Evolutionary conservation across 441 rosid species (phyloP).

Genomic region (Theobroma grandiflorum): DNA sequence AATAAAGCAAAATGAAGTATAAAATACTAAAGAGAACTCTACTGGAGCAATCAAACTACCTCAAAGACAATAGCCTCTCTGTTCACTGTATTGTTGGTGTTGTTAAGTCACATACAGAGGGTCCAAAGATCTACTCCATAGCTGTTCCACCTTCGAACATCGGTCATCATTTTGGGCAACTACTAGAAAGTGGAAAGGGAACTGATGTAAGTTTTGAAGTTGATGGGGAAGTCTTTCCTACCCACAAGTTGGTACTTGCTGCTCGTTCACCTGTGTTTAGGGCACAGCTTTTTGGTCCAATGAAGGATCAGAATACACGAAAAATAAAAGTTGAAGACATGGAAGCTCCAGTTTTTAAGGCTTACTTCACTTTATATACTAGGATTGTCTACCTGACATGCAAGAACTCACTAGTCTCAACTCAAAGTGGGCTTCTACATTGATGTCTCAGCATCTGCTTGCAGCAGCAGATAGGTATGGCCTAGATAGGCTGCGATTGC

Average conservation of each 20-base stretch:
- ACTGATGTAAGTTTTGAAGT: conserved; percentile 84
- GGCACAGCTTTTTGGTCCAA: conserved; percentile 98
- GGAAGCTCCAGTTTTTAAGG: conserved; percentile 91
- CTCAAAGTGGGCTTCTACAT: conserved; percentile 78
- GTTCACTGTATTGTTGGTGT: conserved; percentile 92
- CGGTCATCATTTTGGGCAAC: conserved; percentile 78
- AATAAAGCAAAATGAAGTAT: too few relatives aligned
- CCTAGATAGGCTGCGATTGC: conserved; percentile 75
- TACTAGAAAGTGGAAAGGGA: conserved; percentile 79
- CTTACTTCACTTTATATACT: conserved; percentile 84
- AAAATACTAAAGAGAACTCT: too few relatives aligned
- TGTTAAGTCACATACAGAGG: conserved; percentile 91
- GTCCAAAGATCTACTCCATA: conserved; percentile 80
- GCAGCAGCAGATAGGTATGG: conserved; percentile 95
- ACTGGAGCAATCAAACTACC: conserved; percentile 84
- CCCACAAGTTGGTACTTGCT: conserved; percentile 94
- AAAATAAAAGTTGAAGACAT: conserved; percentile 83
- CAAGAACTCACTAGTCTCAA: conserved; percentile 76
- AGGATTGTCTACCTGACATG: conserved; percentile 83
- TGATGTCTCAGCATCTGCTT: conserved; percentile 91
- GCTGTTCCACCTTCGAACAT: conserved; percentile 76
- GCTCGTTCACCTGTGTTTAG: conserved; percentile 96
- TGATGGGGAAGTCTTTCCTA: conserved; percentile 76
- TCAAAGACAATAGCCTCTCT: conserved; percentile 80
- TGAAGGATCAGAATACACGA: conserved; percentile 79